A percentile compares a stretch with the other conserved stretches of the same genome.
phyloP scores from a whole-genome alignment of 176 grass and related monocot species.

The Dendrocalamus sinicus region DNA sequence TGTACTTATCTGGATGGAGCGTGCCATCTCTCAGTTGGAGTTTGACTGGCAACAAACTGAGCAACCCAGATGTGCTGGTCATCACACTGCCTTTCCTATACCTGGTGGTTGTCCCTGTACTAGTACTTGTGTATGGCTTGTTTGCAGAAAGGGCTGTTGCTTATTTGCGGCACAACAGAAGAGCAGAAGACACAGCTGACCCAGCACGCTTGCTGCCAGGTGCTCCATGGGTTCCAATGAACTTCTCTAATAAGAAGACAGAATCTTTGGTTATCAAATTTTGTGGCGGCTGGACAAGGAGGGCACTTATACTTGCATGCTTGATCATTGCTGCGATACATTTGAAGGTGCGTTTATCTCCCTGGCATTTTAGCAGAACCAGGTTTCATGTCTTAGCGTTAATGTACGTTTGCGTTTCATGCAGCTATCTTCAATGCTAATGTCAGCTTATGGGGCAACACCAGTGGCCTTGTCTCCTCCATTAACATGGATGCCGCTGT shows the following conservation, averaged over 20 bases:
- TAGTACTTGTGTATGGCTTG: constrained; percentile 61
- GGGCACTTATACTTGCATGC: constrained; percentile 55
- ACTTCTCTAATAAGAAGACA: constrained; percentile 11
- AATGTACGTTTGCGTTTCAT: constrained; percentile 20
- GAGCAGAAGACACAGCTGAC: constrained; percentile 21
- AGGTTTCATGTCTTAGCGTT: neutral
- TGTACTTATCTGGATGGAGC: constrained; percentile 84
- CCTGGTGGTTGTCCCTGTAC: constrained; percentile 62
- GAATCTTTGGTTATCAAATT: constrained; percentile 28
- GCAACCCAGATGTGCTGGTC: constrained; percentile 71
- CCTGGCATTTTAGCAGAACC: neutral
- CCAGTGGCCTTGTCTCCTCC: constrained; percentile 70
- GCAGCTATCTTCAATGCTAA: constrained; percentile 71
- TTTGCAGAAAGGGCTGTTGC: constrained; percentile 63
- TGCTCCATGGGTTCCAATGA: constrained; percentile 11
- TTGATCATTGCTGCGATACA: constrained; percentile 51
- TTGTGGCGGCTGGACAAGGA: constrained; percentile 52
- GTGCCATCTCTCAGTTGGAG: constrained; percentile 35
- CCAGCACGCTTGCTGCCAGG: constrained; percentile 25
- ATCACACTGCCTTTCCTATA: constrained; percentile 92
- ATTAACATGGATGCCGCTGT: constrained; percentile 69
- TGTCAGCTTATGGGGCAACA: constrained; percentile 67
- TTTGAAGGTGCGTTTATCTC: constrained; percentile 55
- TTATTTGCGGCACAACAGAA: constrained; percentile 36
- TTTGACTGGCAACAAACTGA: constrained; percentile 43